A percentile compares a stretch with the other conserved stretches of the same genome.
Conservation (phyloP, 2,329 filamentous ascomycete genomes). For the Colletotrichum liaoningense region DNA sequence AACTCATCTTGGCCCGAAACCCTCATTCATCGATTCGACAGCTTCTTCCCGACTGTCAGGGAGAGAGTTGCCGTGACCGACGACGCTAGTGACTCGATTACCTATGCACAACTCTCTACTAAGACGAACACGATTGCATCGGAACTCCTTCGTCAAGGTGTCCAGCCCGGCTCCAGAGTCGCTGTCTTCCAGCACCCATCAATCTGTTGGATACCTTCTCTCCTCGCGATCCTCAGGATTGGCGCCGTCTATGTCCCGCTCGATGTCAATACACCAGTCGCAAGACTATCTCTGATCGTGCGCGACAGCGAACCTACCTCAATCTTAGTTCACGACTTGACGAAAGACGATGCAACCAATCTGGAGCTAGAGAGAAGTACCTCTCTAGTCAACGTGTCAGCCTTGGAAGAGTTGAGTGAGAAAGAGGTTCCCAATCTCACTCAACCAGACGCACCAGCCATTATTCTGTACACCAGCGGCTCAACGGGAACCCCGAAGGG, state of each 20-base stretch:
- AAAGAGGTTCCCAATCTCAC: not conserved
- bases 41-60: not conserved
- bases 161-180: slow-evolving; percentile 42
- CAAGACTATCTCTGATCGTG: slow-evolving; percentile 46
- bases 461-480: slow-evolving; percentile 48
- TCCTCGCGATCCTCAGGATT: slow-evolving; percentile 53
- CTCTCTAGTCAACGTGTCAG: not conserved
- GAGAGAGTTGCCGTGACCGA: not conserved
- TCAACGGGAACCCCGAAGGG: slow-evolving; percentile 54
- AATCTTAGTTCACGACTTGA: slow-evolving; percentile 37
- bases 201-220: slow-evolving; percentile 46
- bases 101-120: not conserved
- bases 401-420: not conserved
- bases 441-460: slow-evolving; percentile 33
- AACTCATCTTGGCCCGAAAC: not conserved
- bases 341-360: not conserved
- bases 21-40: not conserved
- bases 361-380: not conserved
- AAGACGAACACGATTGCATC: not conserved
- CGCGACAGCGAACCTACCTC: slow-evolving; percentile 42
- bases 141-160: not conserved
- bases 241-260: slow-evolving; percentile 54
- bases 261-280: slow-evolving; percentile 46
- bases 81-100: not conserved
- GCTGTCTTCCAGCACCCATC: slow-evolving; percentile 53